A percentile compares a stretch with the other conserved stretches of the same genome.
phyloP scores from a whole-genome alignment of 305 asterid species.

The Caryopteris hybrid region DNA sequence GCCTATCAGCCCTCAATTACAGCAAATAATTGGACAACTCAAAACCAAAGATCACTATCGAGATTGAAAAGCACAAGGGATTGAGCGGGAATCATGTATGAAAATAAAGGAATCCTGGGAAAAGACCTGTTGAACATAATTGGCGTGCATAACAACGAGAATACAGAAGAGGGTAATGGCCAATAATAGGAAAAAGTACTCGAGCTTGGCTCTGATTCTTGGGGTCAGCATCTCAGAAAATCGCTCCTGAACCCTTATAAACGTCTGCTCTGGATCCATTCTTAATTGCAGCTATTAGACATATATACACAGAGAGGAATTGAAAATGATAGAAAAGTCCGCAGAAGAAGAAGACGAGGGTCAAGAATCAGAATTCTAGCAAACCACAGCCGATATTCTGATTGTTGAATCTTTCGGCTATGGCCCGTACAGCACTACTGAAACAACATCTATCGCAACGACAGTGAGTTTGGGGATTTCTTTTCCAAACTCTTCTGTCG shows the following conservation, averaged over 20 bases:
- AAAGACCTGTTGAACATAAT: slow-evolving; percentile 93
- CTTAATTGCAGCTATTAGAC: not conserved
- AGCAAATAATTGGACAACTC: slow-evolving; percentile 1
- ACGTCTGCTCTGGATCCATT: slow-evolving; percentile 99
- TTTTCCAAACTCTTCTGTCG: not conserved
- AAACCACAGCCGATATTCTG: not conserved
- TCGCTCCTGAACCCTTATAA: slow-evolving; percentile 93
- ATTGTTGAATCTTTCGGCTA: slow-evolving; percentile 3
- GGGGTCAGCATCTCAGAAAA: slow-evolving; percentile 88
- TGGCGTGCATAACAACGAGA: slow-evolving; percentile 99
- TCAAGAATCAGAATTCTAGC: slow-evolving; percentile 4
- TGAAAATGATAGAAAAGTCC: slow-evolving; percentile 1
- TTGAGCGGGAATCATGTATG: not conserved
- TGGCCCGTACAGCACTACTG: not conserved
- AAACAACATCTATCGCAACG: not conserved
- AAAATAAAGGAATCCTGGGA: not conserved
- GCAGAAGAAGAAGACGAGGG: slow-evolving; percentile 15
- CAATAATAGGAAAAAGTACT: slow-evolving; percentile 70
- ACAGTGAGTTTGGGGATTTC: not conserved
- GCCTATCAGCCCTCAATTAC: not conserved
- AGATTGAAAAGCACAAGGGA: not conserved
- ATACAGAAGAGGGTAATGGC: slow-evolving; percentile 88
- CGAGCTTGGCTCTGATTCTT: slow-evolving; percentile 74
- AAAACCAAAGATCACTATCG: not conserved
- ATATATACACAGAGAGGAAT: not conserved